Percentiles rank a stretch among this genome's conserved stretches.
Conservation (phyloP, 1,139 yeast genomes). For the Pneumocystis canis region DNA sequence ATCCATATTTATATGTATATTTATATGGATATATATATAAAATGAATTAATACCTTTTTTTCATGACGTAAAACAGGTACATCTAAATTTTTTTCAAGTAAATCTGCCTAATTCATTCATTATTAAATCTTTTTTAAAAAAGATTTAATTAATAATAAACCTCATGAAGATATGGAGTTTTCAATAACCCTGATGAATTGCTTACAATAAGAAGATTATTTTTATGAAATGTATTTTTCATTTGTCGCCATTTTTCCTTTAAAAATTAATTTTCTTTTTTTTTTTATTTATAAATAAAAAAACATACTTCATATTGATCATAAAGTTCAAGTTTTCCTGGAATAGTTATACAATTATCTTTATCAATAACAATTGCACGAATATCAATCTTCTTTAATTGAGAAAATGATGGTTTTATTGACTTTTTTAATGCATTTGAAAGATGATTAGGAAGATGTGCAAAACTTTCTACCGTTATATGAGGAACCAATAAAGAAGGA, state of each 20-base stretch:
- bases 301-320: conserved; percentile 44
- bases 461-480: neutral
- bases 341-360: conserved; percentile 86
- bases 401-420: neutral
- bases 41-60: conserved; percentile 21
- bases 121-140: too few relatives aligned
- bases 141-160: conserved; percentile 14
- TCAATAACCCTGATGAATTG: conserved; percentile 78
- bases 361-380: conserved; percentile 75
- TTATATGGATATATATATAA: too few relatives aligned
- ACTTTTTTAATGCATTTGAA: neutral
- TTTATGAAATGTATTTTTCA: conserved; percentile 45
- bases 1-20: too few relatives aligned
- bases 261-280: conserved; percentile 9
- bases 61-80: conserved; percentile 65
- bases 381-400: conserved; percentile 25
- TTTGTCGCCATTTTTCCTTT: conserved; percentile 40
- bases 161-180: conserved; percentile 38
- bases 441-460: neutral
- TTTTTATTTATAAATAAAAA: too few relatives aligned
- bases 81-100: conserved; percentile 55
- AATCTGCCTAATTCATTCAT: conserved; percentile 41
- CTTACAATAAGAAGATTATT: conserved; percentile 67
- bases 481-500: neutral
- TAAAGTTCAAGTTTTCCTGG: conserved; percentile 71